phyloP scores from a whole-genome alignment of 108 stramenopile species.

The Skeletonema menzelii region DNA sequence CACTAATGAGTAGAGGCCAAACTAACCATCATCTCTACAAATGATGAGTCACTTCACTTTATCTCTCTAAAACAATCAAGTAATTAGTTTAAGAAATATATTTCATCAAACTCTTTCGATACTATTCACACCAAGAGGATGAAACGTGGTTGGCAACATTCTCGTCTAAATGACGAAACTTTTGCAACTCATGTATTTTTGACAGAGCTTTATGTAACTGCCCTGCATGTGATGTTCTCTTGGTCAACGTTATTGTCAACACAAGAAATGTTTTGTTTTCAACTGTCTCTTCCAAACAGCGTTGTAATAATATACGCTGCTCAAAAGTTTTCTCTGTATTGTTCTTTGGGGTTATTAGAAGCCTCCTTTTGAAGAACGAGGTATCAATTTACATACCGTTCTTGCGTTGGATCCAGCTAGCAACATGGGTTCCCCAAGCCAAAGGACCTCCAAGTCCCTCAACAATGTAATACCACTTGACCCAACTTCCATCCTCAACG shows the following conservation, averaged over 20 bases:
- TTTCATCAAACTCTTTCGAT: not conserved
- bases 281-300: not conserved
- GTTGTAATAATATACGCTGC: not conserved
- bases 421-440: slow-evolving; percentile 93
- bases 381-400: slow-evolving; percentile 84
- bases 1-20: too few relatives aligned
- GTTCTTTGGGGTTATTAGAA: not conserved
- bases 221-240: not conserved
- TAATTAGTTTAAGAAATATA: not conserved
- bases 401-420: slow-evolving; percentile 93
- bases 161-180: not conserved
- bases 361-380: not conserved
- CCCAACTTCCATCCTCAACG: slow-evolving; percentile 83
- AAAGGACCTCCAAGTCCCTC: slow-evolving; percentile 84
- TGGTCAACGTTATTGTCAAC: not conserved
- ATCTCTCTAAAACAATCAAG: not conserved
- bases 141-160: not conserved
- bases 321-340: not conserved
- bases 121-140: not conserved
- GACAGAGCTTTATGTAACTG: not conserved
- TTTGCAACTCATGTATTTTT: not conserved
- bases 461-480: slow-evolving; percentile 91
- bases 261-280: not conserved
- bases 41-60: too few relatives aligned
- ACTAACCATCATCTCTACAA: too few relatives aligned